Evolutionary conservation across 768 basidiomycete genomes (phyloP).

Genomic region (Gyrodon lividus): DNA sequence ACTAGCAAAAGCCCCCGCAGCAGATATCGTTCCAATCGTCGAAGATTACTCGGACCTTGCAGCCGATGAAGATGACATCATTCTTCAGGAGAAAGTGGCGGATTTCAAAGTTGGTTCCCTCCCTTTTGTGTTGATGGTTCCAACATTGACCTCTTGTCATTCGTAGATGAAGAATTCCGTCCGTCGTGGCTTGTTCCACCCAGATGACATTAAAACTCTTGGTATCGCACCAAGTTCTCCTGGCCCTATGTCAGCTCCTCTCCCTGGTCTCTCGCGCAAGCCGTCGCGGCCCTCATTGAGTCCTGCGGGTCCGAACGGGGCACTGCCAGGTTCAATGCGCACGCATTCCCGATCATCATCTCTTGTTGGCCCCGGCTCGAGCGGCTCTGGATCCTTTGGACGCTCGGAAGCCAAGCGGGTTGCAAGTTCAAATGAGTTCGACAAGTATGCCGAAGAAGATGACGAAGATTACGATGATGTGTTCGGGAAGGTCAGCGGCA

Average conservation of each 20-base stretch:
- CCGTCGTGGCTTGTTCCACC: constrained; percentile 80
- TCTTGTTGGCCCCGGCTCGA: constrained; percentile 41
- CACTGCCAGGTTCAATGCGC: constrained; percentile 27
- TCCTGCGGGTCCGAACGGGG: constrained; percentile 36
- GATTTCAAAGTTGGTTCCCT: constrained; percentile 67
- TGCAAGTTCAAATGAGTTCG: constrained; percentile 62
- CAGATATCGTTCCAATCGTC: constrained; percentile 63
- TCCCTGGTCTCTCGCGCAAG: constrained; percentile 54
- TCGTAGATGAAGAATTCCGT: constrained; percentile 65
- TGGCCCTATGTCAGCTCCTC: constrained; percentile 66
- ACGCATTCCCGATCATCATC: constrained; percentile 64
- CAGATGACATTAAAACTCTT: constrained; percentile 82
- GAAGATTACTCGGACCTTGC: constrained; percentile 93
- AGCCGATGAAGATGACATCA: constrained; percentile 71
- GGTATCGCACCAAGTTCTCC: constrained; percentile 52
- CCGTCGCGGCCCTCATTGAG: constrained; percentile 54
- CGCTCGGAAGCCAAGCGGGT: constrained; percentile 58
- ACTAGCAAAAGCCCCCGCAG: constrained; percentile 59
- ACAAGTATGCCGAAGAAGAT: constrained; percentile 86
- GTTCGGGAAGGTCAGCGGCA: constrained; percentile 74
- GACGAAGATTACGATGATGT: constrained; percentile 95
- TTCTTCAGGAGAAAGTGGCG: constrained; percentile 74
- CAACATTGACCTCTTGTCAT: neutral
- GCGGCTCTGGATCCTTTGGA: constrained; percentile 56
- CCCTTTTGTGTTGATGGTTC: neutral